phyloP scores from a whole-genome alignment of 495 filamentous ascomycete species.

The Filosporella fistucella region DNA sequence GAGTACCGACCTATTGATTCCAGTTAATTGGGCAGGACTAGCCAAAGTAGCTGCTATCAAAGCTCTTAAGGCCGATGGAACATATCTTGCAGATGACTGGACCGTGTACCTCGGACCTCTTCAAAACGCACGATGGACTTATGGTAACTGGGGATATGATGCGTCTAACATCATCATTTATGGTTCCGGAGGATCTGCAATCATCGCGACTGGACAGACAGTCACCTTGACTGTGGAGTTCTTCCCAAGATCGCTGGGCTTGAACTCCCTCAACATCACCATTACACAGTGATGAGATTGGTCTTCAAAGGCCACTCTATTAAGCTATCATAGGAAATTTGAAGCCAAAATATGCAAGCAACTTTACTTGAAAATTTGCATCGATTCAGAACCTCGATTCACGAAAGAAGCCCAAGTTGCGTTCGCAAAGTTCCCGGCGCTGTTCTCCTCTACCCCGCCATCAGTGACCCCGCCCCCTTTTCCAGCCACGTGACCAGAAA shows the following conservation, averaged over 20 bases:
- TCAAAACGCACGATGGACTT: constrained; percentile 38
- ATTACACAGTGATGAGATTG: constrained; percentile 7
- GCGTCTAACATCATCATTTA: not conserved
- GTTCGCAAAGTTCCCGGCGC: too few species aligned
- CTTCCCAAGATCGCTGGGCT: constrained; percentile 5
- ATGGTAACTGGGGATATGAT: constrained; percentile 27
- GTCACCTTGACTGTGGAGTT: constrained; percentile 17
- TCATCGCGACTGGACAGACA: constrained; percentile 7
- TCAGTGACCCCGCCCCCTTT: not conserved
- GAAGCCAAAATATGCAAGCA: too few species aligned
- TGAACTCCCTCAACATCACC: not conserved
- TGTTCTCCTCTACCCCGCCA: too few species aligned
- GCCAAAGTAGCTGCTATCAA: constrained; percentile 45
- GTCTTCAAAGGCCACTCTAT: too few species aligned
- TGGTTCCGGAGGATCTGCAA: constrained; percentile 3
- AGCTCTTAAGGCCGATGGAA: constrained; percentile 43
- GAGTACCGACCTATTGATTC: constrained; percentile 40
- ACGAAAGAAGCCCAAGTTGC: too few species aligned
- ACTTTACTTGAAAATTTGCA: too few species aligned
- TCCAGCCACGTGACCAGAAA: not conserved
- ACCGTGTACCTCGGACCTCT: constrained; percentile 50
- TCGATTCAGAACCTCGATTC: too few species aligned
- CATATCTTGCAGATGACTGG: constrained; percentile 52
- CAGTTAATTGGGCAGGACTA: constrained; percentile 47
- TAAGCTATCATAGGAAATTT: too few species aligned